These are phyloP conservation scores for Ormosia semicastrata DNA, from an alignment of 306 rosid species.

Conservation along the genomic window DNA sequence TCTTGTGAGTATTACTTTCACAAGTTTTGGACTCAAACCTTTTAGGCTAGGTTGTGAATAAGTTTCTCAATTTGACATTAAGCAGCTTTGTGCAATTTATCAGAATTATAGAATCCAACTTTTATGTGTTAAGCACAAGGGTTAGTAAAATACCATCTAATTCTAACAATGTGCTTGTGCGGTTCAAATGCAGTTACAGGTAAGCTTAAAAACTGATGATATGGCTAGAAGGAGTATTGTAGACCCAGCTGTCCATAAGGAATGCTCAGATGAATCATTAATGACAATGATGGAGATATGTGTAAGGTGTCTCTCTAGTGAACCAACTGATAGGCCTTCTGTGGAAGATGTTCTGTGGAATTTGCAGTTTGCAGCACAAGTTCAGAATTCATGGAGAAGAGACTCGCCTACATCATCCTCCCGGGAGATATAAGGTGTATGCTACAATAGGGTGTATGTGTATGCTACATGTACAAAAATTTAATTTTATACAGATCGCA, in stretches of 20 bases:
- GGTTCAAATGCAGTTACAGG: conserved; percentile 57
- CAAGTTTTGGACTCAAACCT: neutral
- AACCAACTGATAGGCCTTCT: conserved; percentile 67
- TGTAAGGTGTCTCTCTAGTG: conserved; percentile 65
- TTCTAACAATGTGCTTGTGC: neutral
- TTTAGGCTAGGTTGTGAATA: neutral
- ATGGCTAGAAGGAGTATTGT: conserved; percentile 72
- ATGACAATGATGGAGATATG: conserved; percentile 89
- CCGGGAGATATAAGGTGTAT: conserved; percentile 19
- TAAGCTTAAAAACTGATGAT: conserved; percentile 72
- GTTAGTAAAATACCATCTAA: neutral
- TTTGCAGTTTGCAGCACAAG: conserved; percentile 90
- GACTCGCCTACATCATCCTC: conserved; percentile 48
- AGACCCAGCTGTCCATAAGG: conserved; percentile 77
- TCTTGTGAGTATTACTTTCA: conserved; percentile 65
- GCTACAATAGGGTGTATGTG: neutral
- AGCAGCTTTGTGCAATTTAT: neutral
- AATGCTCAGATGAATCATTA: conserved; percentile 75
- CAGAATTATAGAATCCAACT: neutral
- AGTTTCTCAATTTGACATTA: neutral
- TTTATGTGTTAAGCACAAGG: neutral
- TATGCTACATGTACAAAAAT: conserved; percentile 32
- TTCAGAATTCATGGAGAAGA: conserved; percentile 64
- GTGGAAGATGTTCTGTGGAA: conserved; percentile 94
- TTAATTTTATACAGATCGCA: neutral